Evolutionary conservation across 1,284 basidiomycete genomes (phyloP).

Genomic region (Hypsizygus ulmarius): DNA sequence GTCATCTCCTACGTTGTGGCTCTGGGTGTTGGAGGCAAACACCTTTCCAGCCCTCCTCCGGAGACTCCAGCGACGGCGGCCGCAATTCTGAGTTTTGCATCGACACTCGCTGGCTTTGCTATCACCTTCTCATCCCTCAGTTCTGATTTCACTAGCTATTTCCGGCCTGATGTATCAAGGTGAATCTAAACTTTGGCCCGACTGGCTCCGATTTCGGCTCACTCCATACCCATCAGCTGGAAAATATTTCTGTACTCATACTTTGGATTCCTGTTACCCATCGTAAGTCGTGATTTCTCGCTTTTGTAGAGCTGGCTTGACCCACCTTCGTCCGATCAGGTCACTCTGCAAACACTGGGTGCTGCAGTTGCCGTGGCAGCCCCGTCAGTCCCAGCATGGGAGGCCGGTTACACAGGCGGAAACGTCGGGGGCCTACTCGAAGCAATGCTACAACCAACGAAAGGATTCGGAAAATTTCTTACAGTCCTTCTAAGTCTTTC

Average conservation of each 20-base stretch:
- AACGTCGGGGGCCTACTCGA: constrained; percentile 75
- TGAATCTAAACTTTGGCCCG: constrained; percentile 24
- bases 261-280: constrained; percentile 70
- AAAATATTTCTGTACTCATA: constrained; percentile 76
- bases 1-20: constrained; percentile 76
- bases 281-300: constrained; percentile 30
- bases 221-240: constrained; percentile 38
- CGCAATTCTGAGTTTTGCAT: constrained; percentile 61
- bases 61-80: constrained; percentile 51
- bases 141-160: constrained; percentile 76
- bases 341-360: constrained; percentile 71
- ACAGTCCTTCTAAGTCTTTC: constrained; percentile 81
- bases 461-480: constrained; percentile 83
- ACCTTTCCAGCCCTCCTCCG: constrained; percentile 41
- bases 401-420: constrained; percentile 52
- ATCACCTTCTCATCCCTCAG: constrained; percentile 65
- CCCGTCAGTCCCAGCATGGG: constrained; percentile 68
- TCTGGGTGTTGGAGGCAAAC: constrained; percentile 70
- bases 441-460: constrained; percentile 68
- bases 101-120: constrained; percentile 71
- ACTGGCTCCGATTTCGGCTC: no score
- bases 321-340: constrained; percentile 29
- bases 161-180: constrained; percentile 55
- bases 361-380: constrained; percentile 66
- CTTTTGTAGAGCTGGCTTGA: neutral